phyloP scores from a whole-genome alignment of 1,284 basidiomycete genomes.

The Rhodotorula sp. region DNA sequence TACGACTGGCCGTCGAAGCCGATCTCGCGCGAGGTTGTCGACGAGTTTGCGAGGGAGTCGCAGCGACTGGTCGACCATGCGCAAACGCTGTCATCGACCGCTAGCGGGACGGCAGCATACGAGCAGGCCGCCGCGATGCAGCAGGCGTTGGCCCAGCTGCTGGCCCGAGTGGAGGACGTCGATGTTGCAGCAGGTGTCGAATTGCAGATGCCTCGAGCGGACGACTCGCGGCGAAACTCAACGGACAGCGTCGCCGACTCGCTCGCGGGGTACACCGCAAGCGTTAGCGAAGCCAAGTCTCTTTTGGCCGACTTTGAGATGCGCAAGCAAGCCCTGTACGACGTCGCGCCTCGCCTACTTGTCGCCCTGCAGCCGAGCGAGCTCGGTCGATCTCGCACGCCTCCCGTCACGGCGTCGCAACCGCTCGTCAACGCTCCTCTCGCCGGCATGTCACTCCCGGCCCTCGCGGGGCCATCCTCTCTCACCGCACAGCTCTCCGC shows the following conservation, averaged over 20 bases:
- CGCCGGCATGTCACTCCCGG: not conserved
- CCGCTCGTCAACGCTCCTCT: conserved; percentile 32
- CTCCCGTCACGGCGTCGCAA: conserved; percentile 2
- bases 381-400: not conserved
- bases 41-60: not conserved
- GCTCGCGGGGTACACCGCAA: conserved; percentile 11
- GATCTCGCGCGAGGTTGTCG: conserved; percentile 18
- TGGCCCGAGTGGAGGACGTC: conserved; percentile 62
- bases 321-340: conserved; percentile 65
- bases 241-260: not conserved
- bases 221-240: conserved; percentile 12
- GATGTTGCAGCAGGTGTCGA: conserved; percentile 76
- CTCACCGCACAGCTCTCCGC: not conserved
- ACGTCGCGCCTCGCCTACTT: conserved; percentile 62
- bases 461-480: not conserved
- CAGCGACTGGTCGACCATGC: not conserved
- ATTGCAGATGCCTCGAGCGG: conserved; percentile 52
- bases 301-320: conserved; percentile 68
- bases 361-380: conserved; percentile 47
- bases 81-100: conserved; percentile 5
- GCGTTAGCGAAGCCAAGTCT: conserved; percentile 61
- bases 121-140: conserved; percentile 17
- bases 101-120: not conserved
- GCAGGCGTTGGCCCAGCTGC: conserved; percentile 50
- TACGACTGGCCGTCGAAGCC: conserved; percentile 28